phyloP scores from a whole-genome alignment of 805 yeast species.

The Clavispora santaluciae region DNA sequence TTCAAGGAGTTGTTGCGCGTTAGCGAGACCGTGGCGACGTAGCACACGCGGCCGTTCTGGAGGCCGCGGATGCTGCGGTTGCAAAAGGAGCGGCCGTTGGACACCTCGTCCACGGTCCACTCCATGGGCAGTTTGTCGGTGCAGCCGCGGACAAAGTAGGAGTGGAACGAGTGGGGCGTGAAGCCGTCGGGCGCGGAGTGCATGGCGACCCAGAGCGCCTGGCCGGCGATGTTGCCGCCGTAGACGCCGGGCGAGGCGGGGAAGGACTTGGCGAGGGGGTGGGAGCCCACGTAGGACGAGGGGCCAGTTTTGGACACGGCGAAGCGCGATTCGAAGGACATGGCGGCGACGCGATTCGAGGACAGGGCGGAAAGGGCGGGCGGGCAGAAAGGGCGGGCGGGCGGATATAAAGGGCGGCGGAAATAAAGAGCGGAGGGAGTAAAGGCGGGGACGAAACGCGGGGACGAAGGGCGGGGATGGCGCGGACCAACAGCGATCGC shows the following conservation, averaged over 20 bases:
- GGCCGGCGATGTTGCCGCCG: constrained; percentile 37
- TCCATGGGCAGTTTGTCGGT: constrained; percentile 24
- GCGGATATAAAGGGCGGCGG: no score
- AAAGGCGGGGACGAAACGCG: no score
- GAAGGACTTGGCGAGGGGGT: constrained; percentile 25
- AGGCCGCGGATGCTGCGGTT: constrained; percentile 27
- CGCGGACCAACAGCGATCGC: no score
- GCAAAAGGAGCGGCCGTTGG: constrained; percentile 33
- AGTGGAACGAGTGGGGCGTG: constrained; percentile 39
- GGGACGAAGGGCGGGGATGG: no score
- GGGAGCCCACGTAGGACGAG: constrained; percentile 4
- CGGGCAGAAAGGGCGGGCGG: no score
- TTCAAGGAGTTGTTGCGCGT: constrained; percentile 27
- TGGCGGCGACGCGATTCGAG: not conserved
- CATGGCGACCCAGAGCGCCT: constrained; percentile 34
- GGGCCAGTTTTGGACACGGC: constrained; percentile 4
- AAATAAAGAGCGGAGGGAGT: no score
- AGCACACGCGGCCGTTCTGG: constrained; percentile 27
- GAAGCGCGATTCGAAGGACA: constrained; percentile 9
- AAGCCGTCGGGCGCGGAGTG: constrained; percentile 28
- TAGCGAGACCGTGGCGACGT: constrained; percentile 32
- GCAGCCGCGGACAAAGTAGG: constrained; percentile 37
- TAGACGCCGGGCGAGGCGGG: constrained; percentile 31
- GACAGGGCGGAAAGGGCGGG: not conserved
- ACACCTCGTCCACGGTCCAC: constrained; percentile 31